These are phyloP conservation scores for Globisporangium spiculum DNA, from an alignment of 352 stramenopile species.

Conservation along the genomic window DNA sequence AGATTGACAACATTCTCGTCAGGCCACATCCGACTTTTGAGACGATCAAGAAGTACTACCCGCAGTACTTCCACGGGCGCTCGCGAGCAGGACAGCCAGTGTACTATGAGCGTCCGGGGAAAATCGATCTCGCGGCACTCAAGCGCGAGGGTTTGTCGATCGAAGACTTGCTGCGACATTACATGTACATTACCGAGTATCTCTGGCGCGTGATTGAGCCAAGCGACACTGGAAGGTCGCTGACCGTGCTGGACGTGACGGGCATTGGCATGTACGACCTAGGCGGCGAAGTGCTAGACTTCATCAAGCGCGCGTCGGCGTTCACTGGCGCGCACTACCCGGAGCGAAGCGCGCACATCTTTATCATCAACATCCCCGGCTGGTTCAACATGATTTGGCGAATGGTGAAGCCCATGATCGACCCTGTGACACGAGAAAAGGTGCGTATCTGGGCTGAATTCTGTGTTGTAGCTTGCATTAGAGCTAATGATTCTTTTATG, in stretches of 20 bases:
- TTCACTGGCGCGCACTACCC: constrained; percentile 93
- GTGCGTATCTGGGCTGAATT: constrained; percentile 33
- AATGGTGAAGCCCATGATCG: constrained; percentile 91
- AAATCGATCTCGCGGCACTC: constrained; percentile 83
- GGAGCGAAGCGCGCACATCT: constrained; percentile 91
- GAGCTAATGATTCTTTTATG: neutral
- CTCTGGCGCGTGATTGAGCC: constrained; percentile 84
- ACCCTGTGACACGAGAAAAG: constrained; percentile 94
- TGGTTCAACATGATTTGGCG: constrained; percentile 95
- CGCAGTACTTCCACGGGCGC: constrained; percentile 87
- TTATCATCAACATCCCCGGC: constrained; percentile 94
- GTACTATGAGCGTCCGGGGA: constrained; percentile 85
- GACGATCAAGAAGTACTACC: constrained; percentile 91
- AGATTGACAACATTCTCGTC: constrained; percentile 87
- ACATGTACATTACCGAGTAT: constrained; percentile 93
- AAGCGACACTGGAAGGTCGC: constrained; percentile 60
- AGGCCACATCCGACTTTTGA: constrained; percentile 78
- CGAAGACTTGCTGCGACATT: constrained; percentile 85
- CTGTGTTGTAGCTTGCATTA: neutral
- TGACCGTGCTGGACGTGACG: constrained; percentile 83
- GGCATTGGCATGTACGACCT: constrained; percentile 89
- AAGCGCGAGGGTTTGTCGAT: constrained; percentile 87
- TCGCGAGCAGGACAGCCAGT: constrained; percentile 72
- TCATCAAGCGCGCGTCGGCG: constrained; percentile 81
- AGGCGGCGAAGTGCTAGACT: constrained; percentile 84